Evolutionary conservation across 2,329 filamentous ascomycete species (phyloP), one percentile per base, ranked within the genome.

Genomic region (Neoascochyta sp.): DNA sequence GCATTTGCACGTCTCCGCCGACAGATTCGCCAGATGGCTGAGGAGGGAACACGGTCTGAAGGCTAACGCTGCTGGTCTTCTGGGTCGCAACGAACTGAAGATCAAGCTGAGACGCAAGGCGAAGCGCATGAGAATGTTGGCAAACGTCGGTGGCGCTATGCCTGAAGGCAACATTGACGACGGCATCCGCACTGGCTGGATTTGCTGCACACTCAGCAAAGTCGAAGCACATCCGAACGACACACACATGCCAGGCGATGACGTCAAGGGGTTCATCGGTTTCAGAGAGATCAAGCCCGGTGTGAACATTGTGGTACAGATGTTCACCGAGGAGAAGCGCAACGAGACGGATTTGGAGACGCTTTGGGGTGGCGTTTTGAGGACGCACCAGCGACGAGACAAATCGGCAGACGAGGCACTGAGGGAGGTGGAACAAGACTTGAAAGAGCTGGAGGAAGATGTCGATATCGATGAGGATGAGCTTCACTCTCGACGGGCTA

Each of bases 181-280:
- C 54, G 90, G 89, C 3, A 85, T 95, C 29, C 81, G 83, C 9
- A 95, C 90, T 1, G 89, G 88, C 7, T 98, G 92, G 92, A 83
- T 98, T 12, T 98, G 92, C 63, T 85, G 96, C 39, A 93, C 95
- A 57, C 75, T 92, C 7, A 86, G 86, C 4, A 76, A 76, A 10
- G 73, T 87, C 1, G 76, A 82, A 23, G 74, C 75, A 13, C 68
- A 72, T n/a, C 47, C 60, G 4, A 48, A 63, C 18, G 59, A 62
- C 15, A 52, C 33, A 9, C 38, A 54, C 9, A 51, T 58, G 42
- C 52, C 50, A 2, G 52, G 50, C 1, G 50, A 49, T 5, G 32
- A 59, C 4, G 48, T 52, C 9, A 71, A 78, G 9, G 70, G 75
- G 7, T 78, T 89, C 34, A 80, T 87, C 18, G 90, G 90, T 0